Evolutionary conservation across 176 grass and related monocot genomes (phyloP), one percentile per base, ranked within the genome.

Genomic region (Eragrostis nindensis): DNA sequence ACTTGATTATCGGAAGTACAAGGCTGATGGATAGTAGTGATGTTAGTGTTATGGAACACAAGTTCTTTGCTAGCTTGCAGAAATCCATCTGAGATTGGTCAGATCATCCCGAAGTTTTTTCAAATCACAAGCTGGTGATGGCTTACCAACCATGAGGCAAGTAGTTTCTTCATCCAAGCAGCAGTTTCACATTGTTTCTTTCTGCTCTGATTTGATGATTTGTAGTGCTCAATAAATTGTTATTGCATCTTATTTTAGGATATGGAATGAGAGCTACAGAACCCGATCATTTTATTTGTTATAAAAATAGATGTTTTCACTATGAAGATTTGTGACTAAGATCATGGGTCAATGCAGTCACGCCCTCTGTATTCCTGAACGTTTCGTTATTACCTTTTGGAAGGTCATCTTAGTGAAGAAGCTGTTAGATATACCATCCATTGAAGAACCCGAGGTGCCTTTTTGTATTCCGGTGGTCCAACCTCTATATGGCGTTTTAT

Each of bases 111-210:
- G 15, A 84, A 45, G 62, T 22, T 68, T 70, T 27, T 88, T 48
- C 39, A 78, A 79, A 53, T 85, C 73, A 57, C 56, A 76, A 70
- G 36, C 16, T 85, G 61, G 36, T 55, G 78, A 85, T 78, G 73
- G 52, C 53, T 85, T 87, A 74, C 73, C 75, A 50, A 78, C 69
- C 25, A 67, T 11, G 55, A 91, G 89, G 89, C 86, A 88, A 88
- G 89, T 91, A 85, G 61, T 88, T 88, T 88, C 52, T 88, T 69
- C 73, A 56, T 70, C 38, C 48, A 19, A 30, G 43, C 54, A 64
- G 82, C 79, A 70, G 47, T 64, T 84, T n/a, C n/a, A n/a, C 56
- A 54, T 15, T 24, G 52, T 80, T 79, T 82, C 54, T 90, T 39
- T 80, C 54, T 67, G 24, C 22, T 67, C 22, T 86, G 85, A 56